Percentiles rank a stretch among this genome's conserved stretches.
Conservation (phyloP, 2,329 filamentous ascomycete species). For the Colletotrichum sp. region DNA sequence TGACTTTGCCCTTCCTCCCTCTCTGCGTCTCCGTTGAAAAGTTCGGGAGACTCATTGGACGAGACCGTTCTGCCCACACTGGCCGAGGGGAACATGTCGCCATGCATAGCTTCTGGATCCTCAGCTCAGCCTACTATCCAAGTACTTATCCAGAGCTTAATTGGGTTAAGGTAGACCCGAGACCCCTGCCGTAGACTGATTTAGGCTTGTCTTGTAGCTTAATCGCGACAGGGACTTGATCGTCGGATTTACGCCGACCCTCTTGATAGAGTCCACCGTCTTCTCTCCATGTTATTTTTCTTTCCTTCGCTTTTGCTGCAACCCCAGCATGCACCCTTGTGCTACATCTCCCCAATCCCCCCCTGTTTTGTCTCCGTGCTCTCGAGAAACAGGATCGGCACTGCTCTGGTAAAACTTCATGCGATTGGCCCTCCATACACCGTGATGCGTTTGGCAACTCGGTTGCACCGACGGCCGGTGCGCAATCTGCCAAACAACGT, state of each 20-base stretch:
- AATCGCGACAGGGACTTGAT: neutral
- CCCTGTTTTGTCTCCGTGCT: neutral
- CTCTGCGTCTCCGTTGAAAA: neutral
- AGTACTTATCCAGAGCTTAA: neutral
- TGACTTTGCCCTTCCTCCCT: neutral
- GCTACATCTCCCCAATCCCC: neutral
- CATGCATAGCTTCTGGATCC: neutral
- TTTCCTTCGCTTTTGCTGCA: neutral
- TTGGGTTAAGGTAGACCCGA: neutral
- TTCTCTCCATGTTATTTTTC: neutral
- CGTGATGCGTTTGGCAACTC: neutral
- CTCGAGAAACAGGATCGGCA: neutral
- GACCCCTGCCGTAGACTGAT: neutral
- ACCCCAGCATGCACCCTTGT: neutral
- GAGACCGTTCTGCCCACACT: neutral
- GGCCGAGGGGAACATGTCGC: neutral
- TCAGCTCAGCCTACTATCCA: neutral
- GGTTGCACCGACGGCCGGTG: slow-evolving; percentile 5
- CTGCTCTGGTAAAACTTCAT: neutral
- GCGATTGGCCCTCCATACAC: slow-evolving; percentile 1
- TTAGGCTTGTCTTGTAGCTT: neutral
- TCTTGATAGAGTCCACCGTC: neutral
- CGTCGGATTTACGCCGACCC: neutral
- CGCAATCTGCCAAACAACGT: neutral
- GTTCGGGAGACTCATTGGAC: neutral